Percentiles rank a stretch among this genome's conserved stretches.
These are phyloP conservation scores for Geotrichum candidum DNA, from an alignment of 1,139 yeast genomes.

Conservation along the genomic window DNA sequence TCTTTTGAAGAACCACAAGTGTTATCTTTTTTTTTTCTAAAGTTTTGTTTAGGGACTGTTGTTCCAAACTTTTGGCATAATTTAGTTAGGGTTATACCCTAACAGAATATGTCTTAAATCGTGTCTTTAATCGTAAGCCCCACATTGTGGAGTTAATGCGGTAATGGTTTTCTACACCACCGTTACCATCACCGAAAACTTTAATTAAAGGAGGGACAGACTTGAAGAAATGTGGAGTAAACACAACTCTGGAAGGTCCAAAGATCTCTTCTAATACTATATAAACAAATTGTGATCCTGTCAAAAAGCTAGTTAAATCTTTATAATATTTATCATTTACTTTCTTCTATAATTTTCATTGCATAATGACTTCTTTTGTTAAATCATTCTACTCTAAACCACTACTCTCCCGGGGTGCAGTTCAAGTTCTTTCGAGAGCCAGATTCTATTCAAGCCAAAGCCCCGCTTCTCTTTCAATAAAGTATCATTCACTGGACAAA, in stretches of 20 bases:
- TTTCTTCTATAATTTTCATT: too few species aligned
- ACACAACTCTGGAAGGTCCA: background rate
- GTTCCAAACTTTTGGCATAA: background rate
- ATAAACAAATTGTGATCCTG: background rate
- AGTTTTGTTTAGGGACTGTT: background rate
- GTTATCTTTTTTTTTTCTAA: background rate
- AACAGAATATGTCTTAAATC: background rate
- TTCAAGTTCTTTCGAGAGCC: background rate
- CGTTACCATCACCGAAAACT: background rate
- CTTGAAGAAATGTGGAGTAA: conserved; percentile 3
- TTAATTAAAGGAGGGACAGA: background rate
- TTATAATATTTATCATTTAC: background rate
- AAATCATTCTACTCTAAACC: background rate
- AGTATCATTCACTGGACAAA: conserved; percentile 9
- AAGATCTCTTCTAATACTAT: background rate
- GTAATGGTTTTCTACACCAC: background rate
- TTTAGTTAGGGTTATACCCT: background rate
- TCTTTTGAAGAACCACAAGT: background rate
- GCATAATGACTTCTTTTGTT: background rate
- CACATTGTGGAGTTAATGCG: background rate
- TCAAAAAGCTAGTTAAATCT: background rate
- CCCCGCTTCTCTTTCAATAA: conserved; percentile 3
- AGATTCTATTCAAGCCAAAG: conserved; percentile 4
- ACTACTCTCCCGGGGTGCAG: background rate
- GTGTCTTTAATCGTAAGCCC: background rate